These are phyloP conservation scores for Pythium diclinum DNA, from an alignment of 352 stramenopile species.

Conservation along the genomic window DNA sequence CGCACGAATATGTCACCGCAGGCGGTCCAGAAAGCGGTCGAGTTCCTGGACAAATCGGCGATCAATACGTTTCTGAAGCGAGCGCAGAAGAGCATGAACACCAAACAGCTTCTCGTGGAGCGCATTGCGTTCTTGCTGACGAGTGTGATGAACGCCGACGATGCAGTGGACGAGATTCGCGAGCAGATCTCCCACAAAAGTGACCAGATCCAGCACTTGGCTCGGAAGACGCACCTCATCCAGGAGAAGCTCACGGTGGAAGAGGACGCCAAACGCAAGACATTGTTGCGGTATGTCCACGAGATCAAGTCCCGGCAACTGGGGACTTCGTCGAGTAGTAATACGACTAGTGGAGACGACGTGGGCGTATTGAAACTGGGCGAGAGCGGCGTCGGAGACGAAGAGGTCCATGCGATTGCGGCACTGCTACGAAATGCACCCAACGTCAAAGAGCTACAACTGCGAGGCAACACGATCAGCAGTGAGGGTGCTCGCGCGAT, in stretches of 20 bases:
- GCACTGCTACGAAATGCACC: conserved; percentile 87
- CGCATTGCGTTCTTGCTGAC: conserved; percentile 82
- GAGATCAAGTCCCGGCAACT: conserved; percentile 82
- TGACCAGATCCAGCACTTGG: conserved; percentile 84
- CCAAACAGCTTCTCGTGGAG: conserved; percentile 91
- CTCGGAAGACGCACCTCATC: conserved; percentile 64
- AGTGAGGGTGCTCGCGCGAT: conserved; percentile 92
- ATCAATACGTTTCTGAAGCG: conserved; percentile 94
- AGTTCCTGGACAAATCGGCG: conserved; percentile 88
- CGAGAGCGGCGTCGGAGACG: conserved; percentile 91
- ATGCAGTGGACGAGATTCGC: conserved; percentile 50
- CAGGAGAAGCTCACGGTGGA: conserved; percentile 87
- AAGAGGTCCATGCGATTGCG: conserved; percentile 95
- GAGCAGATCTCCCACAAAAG: conserved; percentile 52
- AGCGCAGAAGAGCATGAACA: conserved; percentile 90
- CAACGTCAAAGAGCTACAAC: conserved; percentile 92
- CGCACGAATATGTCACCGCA: conserved; percentile 68
- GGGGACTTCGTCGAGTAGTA: conserved; percentile 18
- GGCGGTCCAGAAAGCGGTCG: conserved; percentile 52
- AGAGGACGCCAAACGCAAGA: conserved; percentile 95
- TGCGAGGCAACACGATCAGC: conserved; percentile 90
- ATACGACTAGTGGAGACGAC: conserved; percentile 18
- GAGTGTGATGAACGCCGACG: conserved; percentile 69
- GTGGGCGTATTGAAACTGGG: conserved; percentile 66
- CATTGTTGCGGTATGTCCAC: conserved; percentile 93